Evolutionary conservation across 2,329 filamentous ascomycete species (phyloP).

Genomic region (Fusarium decemcellulare): DNA sequence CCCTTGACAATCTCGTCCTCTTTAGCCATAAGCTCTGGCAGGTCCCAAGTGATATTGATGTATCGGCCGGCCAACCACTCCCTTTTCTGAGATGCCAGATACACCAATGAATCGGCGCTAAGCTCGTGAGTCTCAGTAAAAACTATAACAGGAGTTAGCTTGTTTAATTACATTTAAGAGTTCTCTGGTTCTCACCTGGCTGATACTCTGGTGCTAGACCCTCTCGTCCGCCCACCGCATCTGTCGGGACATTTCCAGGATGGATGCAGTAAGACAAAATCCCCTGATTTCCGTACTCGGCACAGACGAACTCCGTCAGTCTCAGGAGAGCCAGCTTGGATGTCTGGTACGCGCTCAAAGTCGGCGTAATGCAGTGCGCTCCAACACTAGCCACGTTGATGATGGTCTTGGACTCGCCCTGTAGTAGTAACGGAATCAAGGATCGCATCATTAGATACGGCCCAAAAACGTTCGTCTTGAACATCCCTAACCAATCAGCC

Average conservation of each 20-base stretch:
- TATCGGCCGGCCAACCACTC: slow-evolving; percentile 30
- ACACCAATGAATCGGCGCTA: slow-evolving; percentile 30
- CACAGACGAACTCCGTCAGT: slow-evolving; percentile 29
- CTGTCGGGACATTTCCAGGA: slow-evolving; percentile 31
- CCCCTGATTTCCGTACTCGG: slow-evolving; percentile 21
- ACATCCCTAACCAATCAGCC: slow-evolving; percentile 60
- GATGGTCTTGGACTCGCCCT: slow-evolving; percentile 55
- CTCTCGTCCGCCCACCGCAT: slow-evolving; percentile 15
- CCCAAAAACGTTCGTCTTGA: slow-evolving; percentile 66
- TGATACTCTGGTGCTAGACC: background rate
- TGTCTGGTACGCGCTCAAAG: slow-evolving; percentile 31
- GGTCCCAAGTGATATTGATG: slow-evolving; percentile 36
- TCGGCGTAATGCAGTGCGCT: slow-evolving; percentile 16
- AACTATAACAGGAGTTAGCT: slow-evolving; percentile 7
- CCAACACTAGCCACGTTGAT: slow-evolving; percentile 60
- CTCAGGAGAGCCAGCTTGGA: slow-evolving; percentile 33
- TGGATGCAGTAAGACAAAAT: slow-evolving; percentile 22
- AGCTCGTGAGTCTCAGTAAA: slow-evolving; percentile 32
- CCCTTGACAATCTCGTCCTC: background rate
- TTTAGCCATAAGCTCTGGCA: slow-evolving; percentile 30
- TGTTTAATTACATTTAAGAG: background rate
- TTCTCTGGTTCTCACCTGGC: slow-evolving; percentile 7
- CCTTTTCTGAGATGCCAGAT: slow-evolving; percentile 13
- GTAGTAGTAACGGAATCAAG: slow-evolving; percentile 64
- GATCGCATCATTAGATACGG: slow-evolving; percentile 59